Evolutionary conservation across 352 stramenopile genomes (phyloP).

Genomic region (Phytophthora sp.): DNA sequence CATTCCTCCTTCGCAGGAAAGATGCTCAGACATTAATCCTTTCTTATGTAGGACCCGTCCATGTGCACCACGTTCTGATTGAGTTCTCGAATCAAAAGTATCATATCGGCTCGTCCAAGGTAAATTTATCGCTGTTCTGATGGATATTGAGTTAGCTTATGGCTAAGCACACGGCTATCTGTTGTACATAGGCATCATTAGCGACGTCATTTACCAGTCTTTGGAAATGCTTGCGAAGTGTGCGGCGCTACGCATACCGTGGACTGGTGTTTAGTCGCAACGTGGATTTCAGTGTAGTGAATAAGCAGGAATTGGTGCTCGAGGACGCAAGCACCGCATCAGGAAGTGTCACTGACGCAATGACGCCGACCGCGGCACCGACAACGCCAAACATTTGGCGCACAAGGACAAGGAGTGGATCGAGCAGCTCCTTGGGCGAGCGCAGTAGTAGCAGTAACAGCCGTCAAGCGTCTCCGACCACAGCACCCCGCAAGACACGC

Average conservation of each 20-base stretch:
- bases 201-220: slow-evolving; percentile 65
- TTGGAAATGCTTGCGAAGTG: slow-evolving; percentile 79
- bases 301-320: slow-evolving; percentile 64
- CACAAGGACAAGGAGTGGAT: slow-evolving; percentile 52
- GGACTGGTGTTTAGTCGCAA: slow-evolving; percentile 80
- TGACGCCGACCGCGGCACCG: slow-evolving; percentile 28
- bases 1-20: slow-evolving; percentile 83
- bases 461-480: slow-evolving; percentile 42
- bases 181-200: slow-evolving; percentile 62
- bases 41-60: slow-evolving; percentile 69
- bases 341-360: slow-evolving; percentile 21
- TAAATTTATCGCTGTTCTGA: slow-evolving; percentile 21
- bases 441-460: slow-evolving; percentile 43
- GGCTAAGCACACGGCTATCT: too few species aligned
- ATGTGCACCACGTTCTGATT: slow-evolving; percentile 86
- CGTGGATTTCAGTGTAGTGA: slow-evolving; percentile 69
- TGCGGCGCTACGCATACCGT: slow-evolving; percentile 77
- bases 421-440: slow-evolving; percentile 48
- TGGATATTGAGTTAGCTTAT: too few species aligned
- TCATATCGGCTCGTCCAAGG: slow-evolving; percentile 81
- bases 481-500: slow-evolving; percentile 32
- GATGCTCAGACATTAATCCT: slow-evolving; percentile 82
- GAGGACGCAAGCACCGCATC: slow-evolving; percentile 34
- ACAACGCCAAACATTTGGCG: slow-evolving; percentile 57
- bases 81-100: slow-evolving; percentile 76